Conservation (phyloP, 306 rosid species). For the peach (Prunus persica) region DNA sequence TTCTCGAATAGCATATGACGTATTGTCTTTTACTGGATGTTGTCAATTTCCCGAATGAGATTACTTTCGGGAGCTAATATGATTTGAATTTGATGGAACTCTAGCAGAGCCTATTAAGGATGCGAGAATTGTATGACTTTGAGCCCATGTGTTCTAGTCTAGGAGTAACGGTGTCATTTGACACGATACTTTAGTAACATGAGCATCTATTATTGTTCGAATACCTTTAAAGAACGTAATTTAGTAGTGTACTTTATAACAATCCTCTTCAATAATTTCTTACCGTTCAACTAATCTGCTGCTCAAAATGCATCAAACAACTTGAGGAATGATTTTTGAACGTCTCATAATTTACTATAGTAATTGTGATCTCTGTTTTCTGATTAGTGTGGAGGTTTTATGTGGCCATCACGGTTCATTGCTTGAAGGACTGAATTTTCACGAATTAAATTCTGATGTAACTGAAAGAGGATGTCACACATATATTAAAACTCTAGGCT, state of each 20-base stretch:
- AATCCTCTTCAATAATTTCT: background rate
- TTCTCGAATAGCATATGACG: conserved; percentile 25
- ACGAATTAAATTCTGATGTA: background rate
- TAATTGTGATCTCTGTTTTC: background rate
- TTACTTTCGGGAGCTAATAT: background rate
- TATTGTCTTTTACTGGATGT: conserved; percentile 1
- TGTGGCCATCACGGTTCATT: background rate
- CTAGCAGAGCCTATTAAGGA: too few species aligned
- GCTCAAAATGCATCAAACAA: background rate
- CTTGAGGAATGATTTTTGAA: background rate
- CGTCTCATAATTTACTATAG: background rate
- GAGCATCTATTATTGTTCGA: background rate
- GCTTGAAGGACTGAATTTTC: background rate
- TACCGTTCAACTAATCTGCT: background rate
- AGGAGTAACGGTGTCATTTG: background rate
- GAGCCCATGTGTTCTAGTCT: background rate
- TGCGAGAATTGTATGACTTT: too few species aligned
- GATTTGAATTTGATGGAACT: background rate
- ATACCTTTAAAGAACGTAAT: background rate
- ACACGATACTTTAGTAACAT: background rate
- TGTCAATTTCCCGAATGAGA: background rate
- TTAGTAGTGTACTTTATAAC: background rate
- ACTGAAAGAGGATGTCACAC: background rate
- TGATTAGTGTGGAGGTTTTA: background rate
- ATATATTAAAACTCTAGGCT: background rate